A percentile compares a stretch with the other conserved stretches of the same genome.
These are phyloP conservation scores for Agroathelia rolfsii DNA, from an alignment of 1,284 basidiomycete species.

Conservation along the genomic window DNA sequence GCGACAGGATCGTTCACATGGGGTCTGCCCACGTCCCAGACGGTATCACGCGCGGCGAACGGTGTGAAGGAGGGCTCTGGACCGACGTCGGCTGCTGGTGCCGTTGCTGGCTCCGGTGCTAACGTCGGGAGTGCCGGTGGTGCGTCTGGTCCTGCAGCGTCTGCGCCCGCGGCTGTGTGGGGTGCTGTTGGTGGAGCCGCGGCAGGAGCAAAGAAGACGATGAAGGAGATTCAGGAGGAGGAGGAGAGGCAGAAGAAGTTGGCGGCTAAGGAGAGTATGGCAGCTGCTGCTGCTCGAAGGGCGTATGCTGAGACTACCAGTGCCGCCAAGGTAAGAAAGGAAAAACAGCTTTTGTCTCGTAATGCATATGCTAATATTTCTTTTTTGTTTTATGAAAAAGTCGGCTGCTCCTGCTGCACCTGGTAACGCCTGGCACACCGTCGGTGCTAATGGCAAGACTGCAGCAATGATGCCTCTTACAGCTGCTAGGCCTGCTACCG, in stretches of 20 bases:
- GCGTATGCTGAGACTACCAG: conserved; percentile 74
- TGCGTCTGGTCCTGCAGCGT: no score
- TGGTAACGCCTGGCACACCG: conserved; percentile 75
- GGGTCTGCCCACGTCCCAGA: conserved; percentile 70
- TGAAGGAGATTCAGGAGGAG: conserved; percentile 99
- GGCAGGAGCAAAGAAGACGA: conserved; percentile 76
- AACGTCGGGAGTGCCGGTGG: no score
- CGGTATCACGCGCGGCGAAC: conserved; percentile 38
- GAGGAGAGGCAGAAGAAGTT: conserved; percentile 79
- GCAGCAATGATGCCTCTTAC: no score
- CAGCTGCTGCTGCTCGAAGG: conserved; percentile 49
- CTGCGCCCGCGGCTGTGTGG: conserved; percentile 46
- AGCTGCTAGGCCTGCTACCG: conserved; percentile 18
- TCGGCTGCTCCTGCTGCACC: conserved; percentile 22
- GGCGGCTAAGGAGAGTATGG: conserved; percentile 50
- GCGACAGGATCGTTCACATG: conserved; percentile 62
- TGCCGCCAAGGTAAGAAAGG: no score
- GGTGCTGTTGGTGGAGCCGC: conserved; percentile 44
- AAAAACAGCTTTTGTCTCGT: conserved; percentile 9
- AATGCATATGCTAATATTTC: background rate
- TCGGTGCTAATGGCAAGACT: conserved; percentile 70
- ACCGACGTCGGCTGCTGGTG: conserved; percentile 23
- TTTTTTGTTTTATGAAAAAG: conserved; percentile 4
- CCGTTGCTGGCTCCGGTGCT: conserved; percentile 19
- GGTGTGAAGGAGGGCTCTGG: conserved; percentile 34